These are phyloP conservation scores for Euphorbia lathyris DNA, from an alignment of 345 rosid species.

Conservation along the genomic window DNA sequence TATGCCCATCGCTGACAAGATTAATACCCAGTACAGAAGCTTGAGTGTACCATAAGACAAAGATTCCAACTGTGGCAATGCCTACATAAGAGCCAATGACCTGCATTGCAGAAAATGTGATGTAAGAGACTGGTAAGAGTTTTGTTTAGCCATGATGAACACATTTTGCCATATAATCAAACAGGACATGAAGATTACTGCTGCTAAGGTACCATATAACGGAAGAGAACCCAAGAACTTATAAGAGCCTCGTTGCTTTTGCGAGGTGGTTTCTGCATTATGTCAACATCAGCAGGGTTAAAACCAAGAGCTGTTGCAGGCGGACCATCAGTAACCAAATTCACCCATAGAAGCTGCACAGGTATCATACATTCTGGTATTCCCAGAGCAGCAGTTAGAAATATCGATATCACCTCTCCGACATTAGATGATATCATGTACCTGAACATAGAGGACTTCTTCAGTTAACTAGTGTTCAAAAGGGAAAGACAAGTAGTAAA, in stretches of 20 bases:
- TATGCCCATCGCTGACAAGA: constrained; percentile 70
- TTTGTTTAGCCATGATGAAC: not conserved
- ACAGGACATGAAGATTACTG: not conserved
- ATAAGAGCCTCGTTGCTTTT: constrained; percentile 74
- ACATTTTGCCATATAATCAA: not conserved
- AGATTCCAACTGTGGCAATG: constrained; percentile 89
- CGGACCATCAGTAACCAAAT: constrained; percentile 92
- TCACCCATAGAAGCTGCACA: constrained; percentile 95
- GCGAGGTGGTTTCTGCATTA: constrained; percentile 81
- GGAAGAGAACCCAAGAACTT: constrained; percentile 68
- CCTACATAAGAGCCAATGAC: constrained; percentile 89
- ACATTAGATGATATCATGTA: constrained; percentile 97
- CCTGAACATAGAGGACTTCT: constrained; percentile 29
- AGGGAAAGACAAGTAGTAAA: not conserved
- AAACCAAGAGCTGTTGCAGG: constrained; percentile 98
- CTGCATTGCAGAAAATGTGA: constrained; percentile 33
- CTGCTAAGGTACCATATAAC: constrained; percentile 57
- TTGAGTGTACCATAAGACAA: constrained; percentile 82
- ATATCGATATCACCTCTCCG: constrained; percentile 89
- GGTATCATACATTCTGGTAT: constrained; percentile 94
- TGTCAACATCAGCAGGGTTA: constrained; percentile 85
- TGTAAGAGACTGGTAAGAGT: not conserved
- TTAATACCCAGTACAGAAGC: constrained; percentile 74
- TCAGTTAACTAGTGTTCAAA: constrained; percentile 2
- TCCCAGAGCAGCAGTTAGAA: constrained; percentile 83